These are phyloP conservation scores for Colletotrichum noveboracense DNA, from an alignment of 2,329 filamentous ascomycete genomes.

Conservation along the genomic window DNA sequence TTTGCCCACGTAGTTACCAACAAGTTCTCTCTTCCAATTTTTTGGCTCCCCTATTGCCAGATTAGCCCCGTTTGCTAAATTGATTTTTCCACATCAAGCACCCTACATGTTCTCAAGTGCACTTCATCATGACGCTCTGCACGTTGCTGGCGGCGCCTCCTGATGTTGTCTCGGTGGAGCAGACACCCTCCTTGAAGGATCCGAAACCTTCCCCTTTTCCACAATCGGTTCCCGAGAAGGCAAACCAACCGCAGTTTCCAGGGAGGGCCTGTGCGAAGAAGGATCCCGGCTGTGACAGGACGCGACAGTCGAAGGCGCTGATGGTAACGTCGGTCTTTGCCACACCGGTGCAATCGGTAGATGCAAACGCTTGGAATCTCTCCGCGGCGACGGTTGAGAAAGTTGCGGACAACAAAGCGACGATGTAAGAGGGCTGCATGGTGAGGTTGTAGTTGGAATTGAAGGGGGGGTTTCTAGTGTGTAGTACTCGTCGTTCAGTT, in stretches of 20 bases:
- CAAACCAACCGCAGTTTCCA: not conserved
- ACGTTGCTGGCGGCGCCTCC: not conserved
- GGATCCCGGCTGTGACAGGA: not conserved
- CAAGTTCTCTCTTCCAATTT: not conserved
- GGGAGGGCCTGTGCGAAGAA: not conserved
- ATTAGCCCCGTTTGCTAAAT: not conserved
- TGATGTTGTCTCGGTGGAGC: not conserved
- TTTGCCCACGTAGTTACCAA: not conserved
- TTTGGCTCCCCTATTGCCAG: not conserved
- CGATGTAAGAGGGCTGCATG: not conserved
- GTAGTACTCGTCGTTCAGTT: not conserved
- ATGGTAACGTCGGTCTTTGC: conserved; percentile 15
- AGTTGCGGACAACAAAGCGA: not conserved
- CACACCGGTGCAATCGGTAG: not conserved
- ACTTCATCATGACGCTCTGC: not conserved
- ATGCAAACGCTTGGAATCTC: not conserved
- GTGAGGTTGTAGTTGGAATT: not conserved
- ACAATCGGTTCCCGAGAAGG: not conserved
- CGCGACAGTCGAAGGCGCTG: conserved; percentile 28
- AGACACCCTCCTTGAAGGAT: not conserved
- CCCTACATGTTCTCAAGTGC: not conserved
- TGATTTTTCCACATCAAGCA: not conserved
- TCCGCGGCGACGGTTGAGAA: not conserved
- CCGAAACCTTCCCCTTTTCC: not conserved
- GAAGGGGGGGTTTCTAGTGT: not conserved